These are phyloP conservation scores for Pleurotus giganteus DNA, from an alignment of 768 basidiomycete species.

Conservation along the genomic window DNA sequence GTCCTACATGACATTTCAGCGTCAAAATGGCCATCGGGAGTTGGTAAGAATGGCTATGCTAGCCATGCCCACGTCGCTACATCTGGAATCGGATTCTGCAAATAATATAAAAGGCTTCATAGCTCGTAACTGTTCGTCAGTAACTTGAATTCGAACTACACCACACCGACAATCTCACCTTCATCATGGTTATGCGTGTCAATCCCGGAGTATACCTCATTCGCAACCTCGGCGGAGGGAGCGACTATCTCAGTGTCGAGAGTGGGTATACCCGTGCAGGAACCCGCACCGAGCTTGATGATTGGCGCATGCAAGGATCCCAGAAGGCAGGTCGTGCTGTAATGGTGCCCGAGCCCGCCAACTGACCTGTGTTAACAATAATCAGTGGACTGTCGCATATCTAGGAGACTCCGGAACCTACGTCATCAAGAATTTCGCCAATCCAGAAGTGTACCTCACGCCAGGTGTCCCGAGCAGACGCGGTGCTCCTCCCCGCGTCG, in stretches of 20 bases:
- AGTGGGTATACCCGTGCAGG: not conserved
- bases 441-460: not conserved
- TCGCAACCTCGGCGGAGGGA: not conserved
- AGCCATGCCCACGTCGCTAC: too few relatives aligned
- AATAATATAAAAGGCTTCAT: too few relatives aligned
- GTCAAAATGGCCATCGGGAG: too few relatives aligned
- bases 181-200: not conserved
- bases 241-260: not conserved
- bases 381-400: not conserved
- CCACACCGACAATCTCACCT: too few relatives aligned
- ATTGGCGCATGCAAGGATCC: not conserved
- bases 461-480: not conserved
- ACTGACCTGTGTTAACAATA: too few relatives aligned
- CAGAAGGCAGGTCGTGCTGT: not conserved
- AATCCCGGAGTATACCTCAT: not conserved
- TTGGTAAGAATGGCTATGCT: too few relatives aligned
- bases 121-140: too few relatives aligned
- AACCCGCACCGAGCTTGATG: not conserved
- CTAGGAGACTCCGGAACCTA: not conserved
- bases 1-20: too few relatives aligned
- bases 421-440: not conserved
- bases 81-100: too few relatives aligned
- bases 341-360: too few relatives aligned
- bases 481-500: not conserved
- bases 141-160: too few relatives aligned